Base-by-base conservation (phyloP, 768 basidiomycete species). In the Boletus bicolor region DNA sequence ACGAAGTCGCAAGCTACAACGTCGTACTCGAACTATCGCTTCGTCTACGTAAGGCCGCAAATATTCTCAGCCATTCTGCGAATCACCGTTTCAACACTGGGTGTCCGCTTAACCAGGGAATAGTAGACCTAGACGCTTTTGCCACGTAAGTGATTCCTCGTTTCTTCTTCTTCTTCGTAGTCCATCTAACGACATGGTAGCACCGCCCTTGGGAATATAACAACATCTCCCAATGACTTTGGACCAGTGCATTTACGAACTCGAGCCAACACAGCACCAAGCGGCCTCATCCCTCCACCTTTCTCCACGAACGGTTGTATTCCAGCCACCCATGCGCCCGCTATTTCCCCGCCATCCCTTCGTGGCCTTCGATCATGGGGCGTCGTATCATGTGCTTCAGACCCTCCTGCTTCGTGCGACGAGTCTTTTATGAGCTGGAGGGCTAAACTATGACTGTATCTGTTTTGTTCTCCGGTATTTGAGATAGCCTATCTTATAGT, bases 11-110 rank as follows among this genome's bases (percentile, higher is more conserved):
- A 19, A 79, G 72, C 61, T 86, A 87, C 63, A 80, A 73, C 52
- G 78, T 77, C n/a, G 73, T 85, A 21, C 76, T 87, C 11, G 85
- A 88, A 61, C 72, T 88, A n/a, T 86, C 84, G 2, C 71, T 86
- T 32, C 76, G 83, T 49, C 76, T 88, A 21, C 77, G 84, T 24
- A 82, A 78, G 61, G 84, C 83, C 11, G 78, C 81, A n/a, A 76
- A 83, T 50, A 71, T 80, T 38, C 77, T 87, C 39, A 72, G 76
- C 11, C 79, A 75, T 39, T 80, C 79, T 15, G 62, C 78, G 19
- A 70, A 68, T 37, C 79, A 80, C 49, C 61, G 59, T 24, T 59
- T 69, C 47, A 65, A 63, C 17, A 61, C 61, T 9, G 43, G 59
- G 10, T 79, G 78, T 58, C 59, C 62, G 41, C 68, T 79, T 30